Evolutionary conservation across 768 basidiomycete genomes (phyloP), one percentile per base, ranked within the genome.

Genomic region (Tulasnella sp.): DNA sequence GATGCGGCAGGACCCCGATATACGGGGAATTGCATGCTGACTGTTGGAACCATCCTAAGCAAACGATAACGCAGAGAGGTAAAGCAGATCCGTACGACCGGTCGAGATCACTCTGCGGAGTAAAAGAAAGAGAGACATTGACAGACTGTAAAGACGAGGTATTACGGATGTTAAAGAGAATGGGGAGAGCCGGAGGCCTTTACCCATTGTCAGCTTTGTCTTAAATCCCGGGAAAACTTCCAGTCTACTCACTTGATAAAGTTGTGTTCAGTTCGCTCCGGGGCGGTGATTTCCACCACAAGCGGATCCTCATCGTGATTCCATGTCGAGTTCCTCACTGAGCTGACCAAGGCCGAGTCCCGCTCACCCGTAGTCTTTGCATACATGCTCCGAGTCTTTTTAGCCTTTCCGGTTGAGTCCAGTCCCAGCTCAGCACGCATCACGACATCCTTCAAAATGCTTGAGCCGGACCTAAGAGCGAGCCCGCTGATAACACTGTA

Each of bases 361-460:
- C 87, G 87, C 79, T 94, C 88, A 64, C 90, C 83, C 74, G 86
- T 86, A 5, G 94, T 96, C 82, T 98, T 94, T 26, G 92, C 93
- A 77, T 94, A 98, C 86, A 97, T 93, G 75, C 87, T 92, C 62
- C 94, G 85, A 73, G 88, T 90, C 29, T 62, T 72, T 26, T 69
- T 59, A 5, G 26, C 16, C 52, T 59, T 74, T 37, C 32, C 47
- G 22, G 34, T 47, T 4, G 39, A 67, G 67, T 84, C 84, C 79
- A 91, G 91, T 12, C 84, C 84, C 62, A 80, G 82, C 76, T 88
- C 87, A 11, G 86, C 84, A 22, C 85, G 83, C 64, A 86, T 83
- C 5, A 94, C 83, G 41, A 89, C 81, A 64, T 84, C 83, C 19
- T 86, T 82, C 72, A 96, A 82, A 16, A 86, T 80, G 12, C 87